These are phyloP conservation scores for Rhodomyrtus psidioides DNA, from an alignment of 441 rosid genomes.

Conservation along the genomic window DNA sequence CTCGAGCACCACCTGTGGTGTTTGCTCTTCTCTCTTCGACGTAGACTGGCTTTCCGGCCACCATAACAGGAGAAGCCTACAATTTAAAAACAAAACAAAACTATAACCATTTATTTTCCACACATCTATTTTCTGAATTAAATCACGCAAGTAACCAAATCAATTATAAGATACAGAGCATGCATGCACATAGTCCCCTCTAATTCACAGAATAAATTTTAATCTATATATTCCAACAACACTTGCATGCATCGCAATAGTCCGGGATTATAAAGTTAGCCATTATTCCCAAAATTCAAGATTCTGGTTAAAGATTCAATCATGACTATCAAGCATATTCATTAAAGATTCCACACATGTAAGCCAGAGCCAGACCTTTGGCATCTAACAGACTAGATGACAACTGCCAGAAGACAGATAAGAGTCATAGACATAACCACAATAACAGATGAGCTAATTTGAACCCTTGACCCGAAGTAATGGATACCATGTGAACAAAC, in stretches of 20 bases:
- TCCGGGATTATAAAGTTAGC: neutral
- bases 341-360: neutral
- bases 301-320: neutral
- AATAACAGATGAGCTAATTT: neutral
- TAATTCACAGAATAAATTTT: neutral
- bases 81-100: neutral
- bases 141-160: neutral
- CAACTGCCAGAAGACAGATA: neutral
- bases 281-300: neutral
- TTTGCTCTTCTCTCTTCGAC: slow-evolving; percentile 97
- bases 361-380: neutral
- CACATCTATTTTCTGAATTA: neutral
- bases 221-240: neutral
- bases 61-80: slow-evolving; percentile 87
- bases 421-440: neutral
- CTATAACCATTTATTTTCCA: neutral
- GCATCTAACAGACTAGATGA: neutral
- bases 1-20: slow-evolving; percentile 63
- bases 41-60: slow-evolving; percentile 85
- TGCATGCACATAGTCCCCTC: neutral
- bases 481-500: neutral
- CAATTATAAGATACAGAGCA: neutral
- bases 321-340: neutral
- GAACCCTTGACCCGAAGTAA: neutral
- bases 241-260: neutral